Percentiles rank a stretch among this genome's conserved stretches.
These are phyloP conservation scores for Pistacia atlantica DNA, from an alignment of 345 rosid genomes.

Conservation along the genomic window DNA sequence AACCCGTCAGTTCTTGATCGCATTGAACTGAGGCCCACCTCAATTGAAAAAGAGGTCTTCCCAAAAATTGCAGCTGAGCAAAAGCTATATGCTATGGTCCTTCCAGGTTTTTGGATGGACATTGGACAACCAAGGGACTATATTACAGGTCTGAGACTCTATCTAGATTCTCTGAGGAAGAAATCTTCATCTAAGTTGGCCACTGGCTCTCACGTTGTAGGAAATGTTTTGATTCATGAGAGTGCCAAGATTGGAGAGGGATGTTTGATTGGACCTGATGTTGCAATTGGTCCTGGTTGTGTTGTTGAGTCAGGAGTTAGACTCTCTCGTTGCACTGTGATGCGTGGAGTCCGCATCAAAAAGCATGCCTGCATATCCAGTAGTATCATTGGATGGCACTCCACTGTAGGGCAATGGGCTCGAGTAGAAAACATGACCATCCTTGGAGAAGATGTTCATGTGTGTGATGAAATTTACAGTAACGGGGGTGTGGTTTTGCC, in stretches of 20 bases:
- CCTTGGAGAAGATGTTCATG: constrained; percentile 96
- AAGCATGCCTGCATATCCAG: constrained; percentile 93
- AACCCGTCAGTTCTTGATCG: constrained; percentile 88
- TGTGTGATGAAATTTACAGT: constrained; percentile 91
- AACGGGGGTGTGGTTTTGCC: constrained; percentile 98
- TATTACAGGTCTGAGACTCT: constrained; percentile 90
- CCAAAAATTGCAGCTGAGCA: constrained; percentile 86
- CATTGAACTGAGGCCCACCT: constrained; percentile 91
- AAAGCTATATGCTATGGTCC: constrained; percentile 88
- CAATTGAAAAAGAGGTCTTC: constrained; percentile 95
- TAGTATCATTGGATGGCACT: constrained; percentile 98
- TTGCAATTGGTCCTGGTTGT: constrained; percentile 95
- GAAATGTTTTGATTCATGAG: constrained; percentile 86
- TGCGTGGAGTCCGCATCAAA: constrained; percentile 96
- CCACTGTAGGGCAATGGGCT: constrained; percentile 95
- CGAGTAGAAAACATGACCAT: constrained; percentile 98
- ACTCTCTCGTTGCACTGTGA: constrained; percentile 91
- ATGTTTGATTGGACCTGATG: constrained; percentile 95
- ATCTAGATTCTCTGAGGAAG: constrained; percentile 87
- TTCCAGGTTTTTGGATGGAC: constrained; percentile 99
- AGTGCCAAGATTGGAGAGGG: constrained; percentile 94
- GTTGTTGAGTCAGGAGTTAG: constrained; percentile 93
- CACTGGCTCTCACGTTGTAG: constrained; percentile 65
- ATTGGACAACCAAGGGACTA: constrained; percentile 98
- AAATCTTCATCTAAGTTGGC: constrained; percentile 65